Evolutionary conservation across 805 yeast genomes (phyloP).

Genomic region (Spathaspora hagerdaliae): DNA sequence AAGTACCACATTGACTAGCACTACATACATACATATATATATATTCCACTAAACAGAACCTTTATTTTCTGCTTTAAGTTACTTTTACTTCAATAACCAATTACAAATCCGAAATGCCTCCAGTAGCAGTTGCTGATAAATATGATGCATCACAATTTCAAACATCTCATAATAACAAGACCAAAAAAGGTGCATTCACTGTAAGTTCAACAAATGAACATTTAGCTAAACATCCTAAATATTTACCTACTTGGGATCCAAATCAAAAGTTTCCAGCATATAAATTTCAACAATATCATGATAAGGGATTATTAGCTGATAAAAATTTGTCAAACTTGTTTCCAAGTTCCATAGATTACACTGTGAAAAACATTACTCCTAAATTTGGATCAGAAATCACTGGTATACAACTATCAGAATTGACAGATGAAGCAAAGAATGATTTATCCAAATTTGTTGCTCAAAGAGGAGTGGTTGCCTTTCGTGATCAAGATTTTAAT

Average conservation of each 20-base stretch:
- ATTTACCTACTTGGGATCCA: constrained; percentile 34
- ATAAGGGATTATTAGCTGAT: constrained; percentile 26
- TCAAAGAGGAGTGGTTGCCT: constrained; percentile 31
- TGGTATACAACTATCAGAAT: constrained; percentile 26
- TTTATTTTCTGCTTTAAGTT: no score
- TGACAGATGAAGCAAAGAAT: constrained; percentile 24
- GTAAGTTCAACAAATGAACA: constrained; percentile 20
- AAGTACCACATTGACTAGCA: no score
- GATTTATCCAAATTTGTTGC: constrained; percentile 31
- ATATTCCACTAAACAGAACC: no score
- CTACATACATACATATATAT: no score
- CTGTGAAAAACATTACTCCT: constrained; percentile 22
- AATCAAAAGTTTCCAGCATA: constrained; percentile 24
- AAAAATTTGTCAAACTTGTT: constrained; percentile 17
- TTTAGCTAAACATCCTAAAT: constrained; percentile 22
- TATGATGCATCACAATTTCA: constrained; percentile 23
- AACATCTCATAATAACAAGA: constrained; percentile 14
- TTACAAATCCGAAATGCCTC: constrained; percentile 6
- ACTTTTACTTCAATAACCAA: no score
- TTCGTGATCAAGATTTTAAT: constrained; percentile 29
- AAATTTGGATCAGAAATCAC: constrained; percentile 27
- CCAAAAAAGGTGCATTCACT: constrained; percentile 22
- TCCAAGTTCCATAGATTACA: constrained; percentile 9
- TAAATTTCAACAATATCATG: constrained; percentile 21
- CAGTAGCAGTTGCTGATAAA: constrained; percentile 14